Conservation (phyloP, 1,284 basidiomycete species). For the Marasmius fiardii region DNA sequence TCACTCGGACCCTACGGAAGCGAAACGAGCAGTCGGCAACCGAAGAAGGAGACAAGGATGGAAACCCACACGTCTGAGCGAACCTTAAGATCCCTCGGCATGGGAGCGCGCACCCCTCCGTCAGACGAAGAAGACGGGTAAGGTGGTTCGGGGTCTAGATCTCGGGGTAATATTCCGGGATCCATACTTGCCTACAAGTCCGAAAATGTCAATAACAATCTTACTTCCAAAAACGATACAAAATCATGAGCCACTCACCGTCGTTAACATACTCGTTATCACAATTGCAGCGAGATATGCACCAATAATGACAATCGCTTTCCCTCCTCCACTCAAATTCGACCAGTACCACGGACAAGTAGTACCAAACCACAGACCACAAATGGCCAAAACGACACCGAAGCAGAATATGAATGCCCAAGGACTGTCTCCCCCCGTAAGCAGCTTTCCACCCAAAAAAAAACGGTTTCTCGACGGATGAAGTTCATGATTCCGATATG, state of each 20-base stretch:
- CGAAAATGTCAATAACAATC: conserved; percentile 9
- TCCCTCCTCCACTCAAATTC: conserved; percentile 48
- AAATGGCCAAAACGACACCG: conserved; percentile 58
- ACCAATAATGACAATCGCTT: conserved; percentile 71
- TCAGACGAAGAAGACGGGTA: conserved; percentile 61
- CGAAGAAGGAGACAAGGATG: conserved; percentile 6
- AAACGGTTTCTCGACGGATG: conserved; percentile 77
- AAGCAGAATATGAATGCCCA: conserved; percentile 73
- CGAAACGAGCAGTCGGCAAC: conserved; percentile 9
- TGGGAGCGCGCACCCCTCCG: conserved; percentile 57
- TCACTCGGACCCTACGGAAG: conserved; percentile 69
- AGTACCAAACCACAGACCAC: conserved; percentile 80
- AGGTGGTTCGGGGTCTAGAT: conserved; percentile 82
- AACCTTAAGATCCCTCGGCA: conserved; percentile 80
- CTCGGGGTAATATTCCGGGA: conserved; percentile 86
- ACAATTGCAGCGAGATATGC: conserved; percentile 78
- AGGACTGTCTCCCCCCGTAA: conserved; percentile 84
- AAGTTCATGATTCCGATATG: conserved; percentile 52
- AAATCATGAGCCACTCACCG: conserved; percentile 45
- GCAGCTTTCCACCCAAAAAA: conserved; percentile 63
- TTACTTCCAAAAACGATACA: background rate
- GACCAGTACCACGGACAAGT: conserved; percentile 88
- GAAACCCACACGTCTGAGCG: conserved; percentile 70
- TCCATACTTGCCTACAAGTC: conserved; percentile 69
- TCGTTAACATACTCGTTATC: conserved; percentile 72